phyloP scores from a whole-genome alignment of 208 protist species.

The Blechomonas ayalai region DNA sequence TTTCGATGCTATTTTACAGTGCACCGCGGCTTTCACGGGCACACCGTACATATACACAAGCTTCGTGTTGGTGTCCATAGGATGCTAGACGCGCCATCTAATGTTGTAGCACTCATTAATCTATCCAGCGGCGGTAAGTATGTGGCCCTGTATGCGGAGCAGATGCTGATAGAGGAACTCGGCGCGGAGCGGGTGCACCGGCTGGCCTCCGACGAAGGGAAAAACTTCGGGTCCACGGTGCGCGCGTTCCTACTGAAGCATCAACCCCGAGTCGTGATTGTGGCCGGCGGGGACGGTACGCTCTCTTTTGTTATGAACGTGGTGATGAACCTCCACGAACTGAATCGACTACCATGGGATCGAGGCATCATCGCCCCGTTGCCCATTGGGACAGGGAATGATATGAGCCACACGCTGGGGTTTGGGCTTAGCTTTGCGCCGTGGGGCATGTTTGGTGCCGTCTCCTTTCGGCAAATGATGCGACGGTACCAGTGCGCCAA shows the following conservation, averaged over 20 bases:
- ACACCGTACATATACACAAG: no score
- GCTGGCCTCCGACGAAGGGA: constrained; percentile 21
- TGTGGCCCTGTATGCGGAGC: constrained; percentile 23
- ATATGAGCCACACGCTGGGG: constrained; percentile 48
- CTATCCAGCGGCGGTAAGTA: constrained; percentile 26
- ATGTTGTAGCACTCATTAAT: constrained; percentile 37
- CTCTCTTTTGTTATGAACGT: constrained; percentile 42
- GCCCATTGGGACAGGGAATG: constrained; percentile 69
- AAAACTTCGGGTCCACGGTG: constrained; percentile 6
- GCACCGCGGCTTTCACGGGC: no score
- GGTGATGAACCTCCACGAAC: constrained; percentile 23
- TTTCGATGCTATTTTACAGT: no score
- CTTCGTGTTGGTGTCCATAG: no score
- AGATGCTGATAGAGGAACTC: constrained; percentile 14
- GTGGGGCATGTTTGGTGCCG: constrained; percentile 26
- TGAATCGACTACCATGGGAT: background rate
- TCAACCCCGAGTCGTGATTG: constrained; percentile 28
- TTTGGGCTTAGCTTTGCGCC: constrained; percentile 49
- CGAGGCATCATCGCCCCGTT: constrained; percentile 33
- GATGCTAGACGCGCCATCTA: no score
- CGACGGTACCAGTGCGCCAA: constrained; percentile 10
- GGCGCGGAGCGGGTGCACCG: constrained; percentile 23
- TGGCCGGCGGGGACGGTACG: constrained; percentile 58
- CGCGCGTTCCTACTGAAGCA: constrained; percentile 13
- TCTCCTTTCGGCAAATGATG: constrained; percentile 21